These are phyloP conservation scores for Arxiozyma heterogenica DNA, from an alignment of 1,139 yeast species.

Conservation along the genomic window DNA sequence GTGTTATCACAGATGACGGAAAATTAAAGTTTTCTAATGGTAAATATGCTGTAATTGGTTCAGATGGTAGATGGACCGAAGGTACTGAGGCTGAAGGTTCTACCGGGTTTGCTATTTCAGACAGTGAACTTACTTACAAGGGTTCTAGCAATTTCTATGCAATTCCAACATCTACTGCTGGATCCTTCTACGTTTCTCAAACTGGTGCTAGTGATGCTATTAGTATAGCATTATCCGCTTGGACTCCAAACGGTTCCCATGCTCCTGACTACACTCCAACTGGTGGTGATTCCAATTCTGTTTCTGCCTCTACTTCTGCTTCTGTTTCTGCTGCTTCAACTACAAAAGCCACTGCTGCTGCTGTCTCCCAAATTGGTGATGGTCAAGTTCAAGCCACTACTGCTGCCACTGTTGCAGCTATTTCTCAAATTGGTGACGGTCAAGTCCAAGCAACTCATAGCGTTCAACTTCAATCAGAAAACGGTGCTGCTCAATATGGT, in stretches of 20 bases:
- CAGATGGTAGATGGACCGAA: constrained; percentile 13
- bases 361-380: constrained; percentile 8
- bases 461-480: constrained; percentile 8
- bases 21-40: constrained; percentile 18
- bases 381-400: constrained; percentile 10
- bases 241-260: constrained; percentile 6
- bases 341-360: not conserved
- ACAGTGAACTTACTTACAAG: constrained; percentile 18
- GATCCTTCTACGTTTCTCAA: constrained; percentile 8
- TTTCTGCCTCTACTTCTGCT: constrained; percentile 9
- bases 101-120: constrained; percentile 18
- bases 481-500: constrained; percentile 9
- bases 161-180: constrained; percentile 3
- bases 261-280: constrained; percentile 8
- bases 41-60: constrained; percentile 18
- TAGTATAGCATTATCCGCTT: constrained; percentile 9
- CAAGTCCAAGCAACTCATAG: constrained; percentile 8
- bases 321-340: not conserved
- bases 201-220: constrained; percentile 5
- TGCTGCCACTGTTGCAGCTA: constrained; percentile 4
- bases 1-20: constrained; percentile 7
- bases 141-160: constrained; percentile 21
- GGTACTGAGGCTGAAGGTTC: constrained; percentile 17
- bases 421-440: constrained; percentile 9
- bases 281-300: not conserved